Evolutionary conservation across 805 yeast genomes (phyloP), one percentile per base, ranked within the genome.

Genomic region (Metschnikowia koreensis): DNA sequence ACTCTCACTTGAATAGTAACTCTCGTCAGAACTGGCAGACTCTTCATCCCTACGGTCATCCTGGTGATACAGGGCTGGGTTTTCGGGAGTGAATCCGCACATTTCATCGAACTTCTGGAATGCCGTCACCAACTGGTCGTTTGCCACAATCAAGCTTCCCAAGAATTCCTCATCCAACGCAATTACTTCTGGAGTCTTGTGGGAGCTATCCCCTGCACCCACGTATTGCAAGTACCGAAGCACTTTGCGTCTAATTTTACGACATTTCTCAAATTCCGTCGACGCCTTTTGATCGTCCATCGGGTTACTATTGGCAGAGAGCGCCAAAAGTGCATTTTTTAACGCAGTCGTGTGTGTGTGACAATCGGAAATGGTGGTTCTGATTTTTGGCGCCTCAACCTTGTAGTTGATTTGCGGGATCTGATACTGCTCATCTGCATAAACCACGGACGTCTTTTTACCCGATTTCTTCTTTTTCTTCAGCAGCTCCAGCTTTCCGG

Each of bases 131-230:
- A 94, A 77, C 65, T 89, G 92, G 61, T 94, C 99, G 65, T 94
- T 94, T 42, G 97, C 96, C 60, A 82, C 86, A 52, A 94, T 82
- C 56, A 94, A 76, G 41, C 89, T 80, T n/a, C 97, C 98, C 56
- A 94, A 70, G 55, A 83, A 87, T 62, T 89, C 96, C 56, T 92
- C 97, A 52, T 83, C 84, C 63, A 74, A 60, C 1, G 65, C 67
- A 15, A 60, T 47, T 11, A 63, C 63, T 41, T 64, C 73, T 2
- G 54, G 47, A 7, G 61, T 52, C 56, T 74, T 74, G 29, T 54
- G 58, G 11, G 53, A 46, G n/a, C 62, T 64, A 44, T 67, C 66
- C 5, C 79, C 79, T 1, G 74, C 78, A 41, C 89, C 87, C 39
- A 91, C 89, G 47, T 82, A 76, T 69, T 94, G 98, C 58, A 94